These are phyloP conservation scores for Epichloe brachyelytri DNA, from an alignment of 2,329 filamentous ascomycete species.

Conservation along the genomic window DNA sequence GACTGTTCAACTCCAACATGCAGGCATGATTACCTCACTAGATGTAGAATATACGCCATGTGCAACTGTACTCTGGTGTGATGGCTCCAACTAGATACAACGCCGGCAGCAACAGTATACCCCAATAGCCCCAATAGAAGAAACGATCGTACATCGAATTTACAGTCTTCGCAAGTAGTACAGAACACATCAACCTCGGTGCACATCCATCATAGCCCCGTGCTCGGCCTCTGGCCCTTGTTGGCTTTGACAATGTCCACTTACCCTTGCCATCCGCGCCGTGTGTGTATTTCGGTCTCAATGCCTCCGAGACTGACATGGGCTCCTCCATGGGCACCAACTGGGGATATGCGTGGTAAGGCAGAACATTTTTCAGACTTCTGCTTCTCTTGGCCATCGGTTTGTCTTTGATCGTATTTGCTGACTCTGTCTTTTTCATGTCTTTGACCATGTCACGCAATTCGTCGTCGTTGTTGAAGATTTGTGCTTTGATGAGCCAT, in stretches of 20 bases:
- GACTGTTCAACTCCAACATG: background rate
- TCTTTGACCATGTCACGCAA: conserved; percentile 59
- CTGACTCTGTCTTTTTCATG: conserved; percentile 25
- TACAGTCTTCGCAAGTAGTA: background rate
- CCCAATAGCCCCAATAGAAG: too few relatives aligned
- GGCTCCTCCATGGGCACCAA: conserved; percentile 23
- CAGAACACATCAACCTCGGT: background rate
- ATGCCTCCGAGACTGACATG: conserved; percentile 22
- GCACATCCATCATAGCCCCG: conserved; percentile 11
- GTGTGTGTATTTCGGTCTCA: conserved; percentile 12
- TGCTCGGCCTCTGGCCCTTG: conserved; percentile 14
- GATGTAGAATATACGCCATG: too few relatives aligned
- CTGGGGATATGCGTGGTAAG: conserved; percentile 23
- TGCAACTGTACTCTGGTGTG: too few relatives aligned
- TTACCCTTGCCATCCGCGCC: conserved; percentile 13
- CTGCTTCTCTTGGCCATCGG: conserved; percentile 13
- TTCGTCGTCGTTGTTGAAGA: conserved; percentile 60
- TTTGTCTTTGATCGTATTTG: conserved; percentile 12
- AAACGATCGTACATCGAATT: too few relatives aligned
- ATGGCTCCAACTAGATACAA: too few relatives aligned
- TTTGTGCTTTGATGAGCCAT: conserved; percentile 72
- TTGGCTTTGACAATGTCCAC: conserved; percentile 14
- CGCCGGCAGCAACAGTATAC: too few relatives aligned
- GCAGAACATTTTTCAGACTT: conserved; percentile 19
- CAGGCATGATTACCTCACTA: background rate